Percentiles rank a stretch among this genome's conserved stretches.
Conservation (phyloP, 2,329 filamentous ascomycete genomes). For the Podosphaera aphanis region DNA sequence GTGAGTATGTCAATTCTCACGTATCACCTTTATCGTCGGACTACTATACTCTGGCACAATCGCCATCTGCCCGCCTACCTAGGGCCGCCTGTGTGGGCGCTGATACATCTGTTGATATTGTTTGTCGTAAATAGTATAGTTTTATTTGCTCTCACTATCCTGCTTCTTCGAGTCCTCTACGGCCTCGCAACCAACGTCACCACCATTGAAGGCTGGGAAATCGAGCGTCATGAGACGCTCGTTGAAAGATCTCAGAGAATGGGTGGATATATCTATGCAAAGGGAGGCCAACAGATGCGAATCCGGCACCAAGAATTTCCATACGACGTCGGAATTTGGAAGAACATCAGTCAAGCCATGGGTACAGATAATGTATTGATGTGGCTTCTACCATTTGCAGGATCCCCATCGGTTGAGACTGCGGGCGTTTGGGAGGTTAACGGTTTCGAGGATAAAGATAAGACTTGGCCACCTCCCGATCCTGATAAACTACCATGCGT, state of each 20-base stretch:
- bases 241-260: constrained; percentile 23
- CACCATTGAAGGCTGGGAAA: constrained; percentile 62
- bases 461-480: constrained; percentile 39
- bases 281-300: constrained; percentile 26
- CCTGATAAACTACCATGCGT: constrained; percentile 25
- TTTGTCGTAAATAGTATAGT: constrained; percentile 33
- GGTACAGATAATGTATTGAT: constrained; percentile 37
- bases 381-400: constrained; percentile 48
- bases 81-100: constrained; percentile 35
- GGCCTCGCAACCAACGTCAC: constrained; percentile 46
- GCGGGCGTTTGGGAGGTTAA: constrained; percentile 44
- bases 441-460: constrained; percentile 42
- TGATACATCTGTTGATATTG: constrained; percentile 38
- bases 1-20: constrained; percentile 37
- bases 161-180: constrained; percentile 38
- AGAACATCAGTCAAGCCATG: constrained; percentile 56
- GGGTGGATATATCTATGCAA: constrained; percentile 18
- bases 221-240: constrained; percentile 37
- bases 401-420: constrained; percentile 19
- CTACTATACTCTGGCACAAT: constrained; percentile 35
- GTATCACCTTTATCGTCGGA: constrained; percentile 34
- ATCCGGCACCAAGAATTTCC: constrained; percentile 52
- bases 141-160: constrained; percentile 36
- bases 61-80: constrained; percentile 52
- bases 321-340: constrained; percentile 55